These are phyloP conservation scores for Euphorbia corollata DNA, from an alignment of 441 rosid genomes.

Conservation along the genomic window DNA sequence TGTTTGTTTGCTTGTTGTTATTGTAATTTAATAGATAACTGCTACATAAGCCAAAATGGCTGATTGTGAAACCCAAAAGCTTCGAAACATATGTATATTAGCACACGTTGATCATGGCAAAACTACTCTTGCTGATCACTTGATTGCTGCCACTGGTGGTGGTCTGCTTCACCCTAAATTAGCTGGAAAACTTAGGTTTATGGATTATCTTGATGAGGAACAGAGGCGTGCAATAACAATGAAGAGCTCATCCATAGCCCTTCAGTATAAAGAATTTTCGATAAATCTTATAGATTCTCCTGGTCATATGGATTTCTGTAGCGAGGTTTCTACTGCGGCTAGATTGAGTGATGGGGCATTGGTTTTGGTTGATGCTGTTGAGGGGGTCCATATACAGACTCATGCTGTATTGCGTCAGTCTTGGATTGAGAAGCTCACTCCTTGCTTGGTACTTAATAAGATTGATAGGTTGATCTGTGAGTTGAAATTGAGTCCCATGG, in stretches of 20 bases:
- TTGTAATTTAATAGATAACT: background rate
- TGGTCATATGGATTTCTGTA: conserved; percentile 95
- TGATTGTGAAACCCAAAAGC: conserved; percentile 41
- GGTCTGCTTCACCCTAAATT: conserved; percentile 77
- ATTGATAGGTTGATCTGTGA: conserved; percentile 88
- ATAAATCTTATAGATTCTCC: conserved; percentile 85
- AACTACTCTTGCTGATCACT: conserved; percentile 87
- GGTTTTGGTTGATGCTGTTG: conserved; percentile 91
- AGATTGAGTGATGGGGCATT: conserved; percentile 86
- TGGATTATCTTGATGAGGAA: conserved; percentile 95
- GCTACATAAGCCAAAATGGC: conserved; percentile 28
- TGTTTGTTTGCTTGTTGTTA: background rate
- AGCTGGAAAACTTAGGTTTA: conserved; percentile 80
- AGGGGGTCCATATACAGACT: conserved; percentile 90
- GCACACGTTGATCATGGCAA: conserved; percentile 98
- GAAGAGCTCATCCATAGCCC: conserved; percentile 89
- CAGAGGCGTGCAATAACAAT: conserved; percentile 92
- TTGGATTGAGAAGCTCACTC: conserved; percentile 88
- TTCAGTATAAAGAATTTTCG: conserved; percentile 46
- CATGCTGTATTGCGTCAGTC: conserved; percentile 85
- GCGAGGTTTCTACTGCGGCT: conserved; percentile 93
- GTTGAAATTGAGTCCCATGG: conserved; percentile 75
- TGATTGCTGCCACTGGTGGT: conserved; percentile 75
- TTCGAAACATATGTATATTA: conserved; percentile 71
- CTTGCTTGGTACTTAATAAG: conserved; percentile 90